Percentiles rank a stretch among this genome's conserved stretches.
Conservation (phyloP, 1,284 basidiomycete genomes). For the Ceratobasidium sp. region DNA sequence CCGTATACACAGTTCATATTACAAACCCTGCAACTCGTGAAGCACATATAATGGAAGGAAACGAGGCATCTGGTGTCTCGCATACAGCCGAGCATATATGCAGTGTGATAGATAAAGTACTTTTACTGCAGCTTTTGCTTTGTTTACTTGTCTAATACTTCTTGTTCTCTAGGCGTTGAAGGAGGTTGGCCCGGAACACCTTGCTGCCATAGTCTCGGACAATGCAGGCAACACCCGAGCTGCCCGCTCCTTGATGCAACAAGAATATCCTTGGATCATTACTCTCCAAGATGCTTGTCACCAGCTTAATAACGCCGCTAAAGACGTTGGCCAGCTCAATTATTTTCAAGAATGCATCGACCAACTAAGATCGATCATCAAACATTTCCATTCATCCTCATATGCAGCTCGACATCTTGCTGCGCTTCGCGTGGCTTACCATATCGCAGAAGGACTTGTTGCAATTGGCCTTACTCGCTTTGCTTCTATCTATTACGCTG, state of each 20-base stretch:
- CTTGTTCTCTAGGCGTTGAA: slow-evolving; percentile 41
- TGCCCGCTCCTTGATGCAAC: slow-evolving; percentile 43
- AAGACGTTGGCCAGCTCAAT: slow-evolving; percentile 48
- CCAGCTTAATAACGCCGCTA: slow-evolving; percentile 47
- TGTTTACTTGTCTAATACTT: neutral
- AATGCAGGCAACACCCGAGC: slow-evolving; percentile 51
- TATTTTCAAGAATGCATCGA: slow-evolving; percentile 46
- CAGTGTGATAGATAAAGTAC: slow-evolving; percentile 12
- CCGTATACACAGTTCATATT: slow-evolving; percentile 48
- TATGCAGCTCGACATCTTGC: slow-evolving; percentile 45
- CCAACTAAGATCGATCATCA: slow-evolving; percentile 44
- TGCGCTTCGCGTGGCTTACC: slow-evolving; percentile 34
- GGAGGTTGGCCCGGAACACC: slow-evolving; percentile 46
- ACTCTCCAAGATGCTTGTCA: slow-evolving; percentile 50
- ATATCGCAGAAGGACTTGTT: slow-evolving; percentile 47
- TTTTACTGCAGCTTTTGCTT: too few relatives aligned
- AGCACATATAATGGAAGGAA: slow-evolving; percentile 45
- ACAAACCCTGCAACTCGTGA: slow-evolving; percentile 41
- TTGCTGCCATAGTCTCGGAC: slow-evolving; percentile 48
- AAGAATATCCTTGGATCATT: slow-evolving; percentile 46
- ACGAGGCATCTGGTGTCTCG: slow-evolving; percentile 39
- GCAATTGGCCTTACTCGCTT: slow-evolving; percentile 50
- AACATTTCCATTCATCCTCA: slow-evolving; percentile 48
- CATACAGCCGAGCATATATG: slow-evolving; percentile 28
- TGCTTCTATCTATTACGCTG: slow-evolving; percentile 44